Percentiles rank a stretch among this genome's conserved stretches.
Evolutionary conservation across 768 basidiomycete species (phyloP).

Genomic region (Brasilioporus rufonigricans): DNA sequence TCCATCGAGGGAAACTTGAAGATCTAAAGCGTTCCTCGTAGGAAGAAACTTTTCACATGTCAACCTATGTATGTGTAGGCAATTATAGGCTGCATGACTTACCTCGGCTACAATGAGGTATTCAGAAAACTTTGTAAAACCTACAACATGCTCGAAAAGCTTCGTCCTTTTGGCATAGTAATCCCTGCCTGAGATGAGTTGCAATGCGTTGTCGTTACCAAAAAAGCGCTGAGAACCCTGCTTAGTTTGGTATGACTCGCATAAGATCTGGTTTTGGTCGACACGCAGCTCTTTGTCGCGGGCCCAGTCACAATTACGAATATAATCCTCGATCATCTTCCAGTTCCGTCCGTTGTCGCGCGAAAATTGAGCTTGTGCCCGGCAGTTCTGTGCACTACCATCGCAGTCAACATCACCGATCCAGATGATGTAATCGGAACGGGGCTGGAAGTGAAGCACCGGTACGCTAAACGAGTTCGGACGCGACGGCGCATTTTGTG

Average conservation of each 20-base stretch:
- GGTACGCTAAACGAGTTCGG: constrained; percentile 80
- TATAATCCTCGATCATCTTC: constrained; percentile 78
- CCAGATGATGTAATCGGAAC: constrained; percentile 86
- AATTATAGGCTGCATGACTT: constrained; percentile 19
- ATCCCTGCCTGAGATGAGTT: constrained; percentile 73
- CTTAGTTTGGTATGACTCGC: constrained; percentile 86
- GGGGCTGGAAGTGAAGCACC: constrained; percentile 85
- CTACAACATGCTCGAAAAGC: constrained; percentile 85
- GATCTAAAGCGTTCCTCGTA: constrained; percentile 58
- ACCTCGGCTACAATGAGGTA: constrained; percentile 96
- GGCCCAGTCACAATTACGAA: constrained; percentile 91
- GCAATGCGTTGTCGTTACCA: constrained; percentile 56
- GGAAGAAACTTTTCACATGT: constrained; percentile 44
- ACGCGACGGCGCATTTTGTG: constrained; percentile 53
- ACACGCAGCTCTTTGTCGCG: constrained; percentile 73
- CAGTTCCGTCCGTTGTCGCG: constrained; percentile 76
- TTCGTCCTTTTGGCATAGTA: constrained; percentile 72
- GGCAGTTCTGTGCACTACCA: constrained; percentile 52
- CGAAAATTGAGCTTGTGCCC: constrained; percentile 72
- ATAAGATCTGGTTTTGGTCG: constrained; percentile 86
- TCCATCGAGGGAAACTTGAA: constrained; percentile 94
- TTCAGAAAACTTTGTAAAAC: constrained; percentile 96
- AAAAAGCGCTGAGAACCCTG: constrained; percentile 70
- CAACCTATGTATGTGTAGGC: constrained; percentile 28
- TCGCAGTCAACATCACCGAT: constrained; percentile 73